Evolutionary conservation across 352 stramenopile species (phyloP).

Genomic region (Pythium pyrilobum): DNA sequence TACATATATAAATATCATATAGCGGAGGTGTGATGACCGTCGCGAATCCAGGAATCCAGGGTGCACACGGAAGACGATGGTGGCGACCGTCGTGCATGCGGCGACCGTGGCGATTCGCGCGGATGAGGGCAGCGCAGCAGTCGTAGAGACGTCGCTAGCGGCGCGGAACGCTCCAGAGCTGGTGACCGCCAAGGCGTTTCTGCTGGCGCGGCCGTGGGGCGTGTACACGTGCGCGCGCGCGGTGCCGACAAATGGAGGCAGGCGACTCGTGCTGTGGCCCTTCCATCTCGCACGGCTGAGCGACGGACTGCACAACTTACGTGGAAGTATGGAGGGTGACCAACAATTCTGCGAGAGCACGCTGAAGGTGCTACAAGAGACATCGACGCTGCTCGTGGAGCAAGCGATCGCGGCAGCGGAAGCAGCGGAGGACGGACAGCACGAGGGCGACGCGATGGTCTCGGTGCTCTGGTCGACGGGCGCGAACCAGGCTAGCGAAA

Average conservation of each 20-base stretch:
- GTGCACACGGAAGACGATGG: constrained; percentile 5
- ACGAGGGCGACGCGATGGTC: constrained; percentile 44
- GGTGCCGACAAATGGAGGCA: not conserved
- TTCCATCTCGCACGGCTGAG: constrained; percentile 58
- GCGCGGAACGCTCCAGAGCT: constrained; percentile 4
- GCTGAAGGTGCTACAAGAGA: constrained; percentile 1
- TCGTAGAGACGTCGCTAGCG: not conserved
- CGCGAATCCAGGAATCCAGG: too few species aligned
- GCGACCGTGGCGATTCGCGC: not conserved
- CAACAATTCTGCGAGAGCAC: not conserved
- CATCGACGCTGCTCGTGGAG: constrained; percentile 14
- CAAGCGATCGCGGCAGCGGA: constrained; percentile 1
- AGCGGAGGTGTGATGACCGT: constrained; percentile 4
- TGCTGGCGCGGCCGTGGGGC: constrained; percentile 36
- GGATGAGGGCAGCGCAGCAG: not conserved
- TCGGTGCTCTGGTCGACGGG: constrained; percentile 52
- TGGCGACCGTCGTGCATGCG: constrained; percentile 12
- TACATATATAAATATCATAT: not conserved
- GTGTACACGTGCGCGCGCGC: constrained; percentile 66
- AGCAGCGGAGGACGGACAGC: not conserved
- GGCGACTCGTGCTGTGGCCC: constrained; percentile 35
- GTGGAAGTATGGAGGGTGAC: not conserved
- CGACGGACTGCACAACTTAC: constrained; percentile 18
- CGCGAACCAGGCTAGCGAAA: not conserved
- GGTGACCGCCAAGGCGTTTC: constrained; percentile 42